phyloP scores from a whole-genome alignment of 495 filamentous ascomycete species.

The Aspergillus saccharolyticus region DNA sequence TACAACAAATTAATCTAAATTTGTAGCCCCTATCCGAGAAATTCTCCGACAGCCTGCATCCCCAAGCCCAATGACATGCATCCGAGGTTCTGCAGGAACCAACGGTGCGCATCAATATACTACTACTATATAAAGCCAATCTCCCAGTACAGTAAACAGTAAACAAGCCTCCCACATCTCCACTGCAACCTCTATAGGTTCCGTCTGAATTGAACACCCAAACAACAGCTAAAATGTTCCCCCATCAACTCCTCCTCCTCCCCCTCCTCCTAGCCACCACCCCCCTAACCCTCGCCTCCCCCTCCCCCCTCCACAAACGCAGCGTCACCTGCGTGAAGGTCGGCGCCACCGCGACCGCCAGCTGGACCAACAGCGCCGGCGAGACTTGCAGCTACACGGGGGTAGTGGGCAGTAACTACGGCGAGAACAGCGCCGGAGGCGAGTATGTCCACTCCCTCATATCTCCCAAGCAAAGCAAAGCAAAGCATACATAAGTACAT shows the following conservation, averaged over 20 bases:
- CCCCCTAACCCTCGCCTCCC: neutral
- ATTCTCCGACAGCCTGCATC: neutral
- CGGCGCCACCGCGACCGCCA: conserved; percentile 12
- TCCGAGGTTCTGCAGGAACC: too few relatives aligned
- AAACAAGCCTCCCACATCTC: too few relatives aligned
- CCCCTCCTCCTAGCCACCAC: neutral
- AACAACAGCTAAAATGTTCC: neutral
- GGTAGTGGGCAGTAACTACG: conserved; percentile 14
- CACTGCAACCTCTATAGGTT: too few relatives aligned
- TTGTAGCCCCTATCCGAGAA: too few relatives aligned
- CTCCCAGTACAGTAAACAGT: too few relatives aligned
- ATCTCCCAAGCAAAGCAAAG: too few relatives aligned
- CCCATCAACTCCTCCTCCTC: neutral
- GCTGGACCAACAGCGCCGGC: conserved; percentile 15
- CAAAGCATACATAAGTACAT: too few relatives aligned
- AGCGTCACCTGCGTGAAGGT: conserved; percentile 10
- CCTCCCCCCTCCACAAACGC: conserved; percentile 7
- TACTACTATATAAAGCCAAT: too few relatives aligned
- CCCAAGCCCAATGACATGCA: too few relatives aligned
- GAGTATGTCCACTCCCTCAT: conserved; percentile 10
- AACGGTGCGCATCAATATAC: too few relatives aligned
- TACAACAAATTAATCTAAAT: too few relatives aligned
- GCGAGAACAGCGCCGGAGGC: conserved; percentile 9
- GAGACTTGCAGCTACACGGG: conserved; percentile 10
- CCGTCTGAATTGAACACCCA: too few relatives aligned